These are phyloP conservation scores for Macrotyloma uniflorum DNA, from an alignment of 306 rosid species.

Conservation along the genomic window DNA sequence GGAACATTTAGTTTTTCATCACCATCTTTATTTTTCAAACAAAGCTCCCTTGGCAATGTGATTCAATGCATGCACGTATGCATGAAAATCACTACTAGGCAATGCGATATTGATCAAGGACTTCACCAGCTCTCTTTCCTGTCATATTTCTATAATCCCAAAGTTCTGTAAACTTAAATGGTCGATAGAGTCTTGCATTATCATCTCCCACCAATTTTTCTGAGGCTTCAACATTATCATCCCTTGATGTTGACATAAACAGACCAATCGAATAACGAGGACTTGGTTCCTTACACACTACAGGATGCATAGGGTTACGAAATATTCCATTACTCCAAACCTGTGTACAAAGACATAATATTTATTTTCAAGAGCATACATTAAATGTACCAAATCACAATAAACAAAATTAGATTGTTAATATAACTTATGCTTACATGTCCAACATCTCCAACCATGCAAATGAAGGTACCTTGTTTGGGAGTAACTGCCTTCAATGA, in stretches of 20 bases:
- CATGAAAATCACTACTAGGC: too few species aligned
- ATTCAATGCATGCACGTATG: too few species aligned
- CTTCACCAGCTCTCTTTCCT: slow-evolving; percentile 35
- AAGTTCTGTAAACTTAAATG: slow-evolving; percentile 38
- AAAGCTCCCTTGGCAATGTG: too few species aligned
- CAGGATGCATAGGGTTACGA: too few species aligned
- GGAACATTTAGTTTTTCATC: too few species aligned
- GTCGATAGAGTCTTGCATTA: slow-evolving; percentile 41
- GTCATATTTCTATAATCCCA: background rate
- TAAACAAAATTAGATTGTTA: background rate
- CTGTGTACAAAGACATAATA: too few species aligned
- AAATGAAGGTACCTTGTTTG: slow-evolving; percentile 41
- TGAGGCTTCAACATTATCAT: background rate
- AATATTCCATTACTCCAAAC: too few species aligned
- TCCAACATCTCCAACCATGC: slow-evolving; percentile 50
- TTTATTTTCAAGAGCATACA: too few species aligned
- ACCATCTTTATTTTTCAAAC: too few species aligned
- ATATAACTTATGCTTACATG: slow-evolving; percentile 35
- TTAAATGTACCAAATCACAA: too few species aligned
- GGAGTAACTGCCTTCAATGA: slow-evolving; percentile 45
- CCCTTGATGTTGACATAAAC: background rate
- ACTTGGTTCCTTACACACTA: background rate
- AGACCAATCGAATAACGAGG: background rate
- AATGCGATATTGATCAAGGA: slow-evolving; percentile 18
- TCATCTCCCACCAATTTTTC: background rate